phyloP scores from a whole-genome alignment of 495 filamentous ascomycete species.

The Penicillium verhagenii region DNA sequence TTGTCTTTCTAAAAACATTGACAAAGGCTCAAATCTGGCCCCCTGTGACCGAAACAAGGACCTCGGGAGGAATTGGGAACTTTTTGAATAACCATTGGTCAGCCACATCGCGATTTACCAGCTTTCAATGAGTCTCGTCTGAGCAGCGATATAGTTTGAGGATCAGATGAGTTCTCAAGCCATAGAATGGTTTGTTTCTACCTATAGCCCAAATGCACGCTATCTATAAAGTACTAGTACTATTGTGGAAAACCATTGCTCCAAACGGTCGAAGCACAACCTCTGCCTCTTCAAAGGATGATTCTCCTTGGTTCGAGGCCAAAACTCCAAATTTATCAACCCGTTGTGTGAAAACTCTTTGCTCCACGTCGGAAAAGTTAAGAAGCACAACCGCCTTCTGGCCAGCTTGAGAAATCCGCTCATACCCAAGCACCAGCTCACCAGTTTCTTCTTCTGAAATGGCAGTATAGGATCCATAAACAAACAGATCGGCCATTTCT shows the following conservation, averaged over 20 bases:
- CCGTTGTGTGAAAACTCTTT: conserved; percentile 1
- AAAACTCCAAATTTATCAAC: not conserved
- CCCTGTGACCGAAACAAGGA: too few relatives aligned
- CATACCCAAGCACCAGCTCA: conserved; percentile 15
- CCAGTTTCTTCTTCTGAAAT: conserved; percentile 9
- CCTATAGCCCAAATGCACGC: too few relatives aligned
- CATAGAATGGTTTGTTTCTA: too few relatives aligned
- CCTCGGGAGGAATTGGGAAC: too few relatives aligned
- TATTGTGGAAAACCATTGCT: not conserved
- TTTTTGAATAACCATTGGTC: too few relatives aligned
- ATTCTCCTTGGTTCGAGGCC: not conserved
- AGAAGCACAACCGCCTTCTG: conserved; percentile 11
- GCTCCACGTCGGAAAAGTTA: conserved; percentile 13
- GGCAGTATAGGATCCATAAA: conserved; percentile 14
- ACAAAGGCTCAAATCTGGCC: too few relatives aligned
- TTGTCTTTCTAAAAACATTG: too few relatives aligned
- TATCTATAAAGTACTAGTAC: too few relatives aligned
- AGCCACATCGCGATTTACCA: too few relatives aligned
- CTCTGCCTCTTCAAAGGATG: not conserved
- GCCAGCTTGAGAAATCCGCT: not conserved
- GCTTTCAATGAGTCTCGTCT: too few relatives aligned
- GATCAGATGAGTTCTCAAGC: too few relatives aligned
- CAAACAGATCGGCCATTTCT: not conserved
- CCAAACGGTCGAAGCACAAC: conserved; percentile 6
- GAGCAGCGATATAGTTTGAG: too few relatives aligned